Percentiles rank a stretch among this genome's conserved stretches.
Evolutionary conservation across 805 yeast genomes (phyloP).

Genomic region (Starmerella geochares): DNA sequence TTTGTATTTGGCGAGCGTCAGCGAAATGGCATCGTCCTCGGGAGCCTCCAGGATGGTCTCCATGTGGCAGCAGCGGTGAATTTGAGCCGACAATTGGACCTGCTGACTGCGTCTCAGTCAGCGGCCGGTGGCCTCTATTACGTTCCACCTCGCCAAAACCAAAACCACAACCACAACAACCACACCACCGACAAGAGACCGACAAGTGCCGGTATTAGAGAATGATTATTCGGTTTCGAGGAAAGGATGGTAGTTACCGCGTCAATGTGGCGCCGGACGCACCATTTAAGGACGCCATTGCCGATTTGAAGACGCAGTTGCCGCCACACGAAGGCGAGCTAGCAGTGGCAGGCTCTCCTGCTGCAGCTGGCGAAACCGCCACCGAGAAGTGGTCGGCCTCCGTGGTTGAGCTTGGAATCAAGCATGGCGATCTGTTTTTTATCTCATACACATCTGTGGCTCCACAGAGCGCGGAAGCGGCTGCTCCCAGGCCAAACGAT

Average conservation of each 20-base stretch:
- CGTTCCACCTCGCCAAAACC: not conserved
- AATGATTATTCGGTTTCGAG: slow-evolving; percentile 68
- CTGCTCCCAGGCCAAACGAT: not conserved
- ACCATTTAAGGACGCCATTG: slow-evolving; percentile 39
- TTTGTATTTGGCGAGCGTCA: slow-evolving; percentile 42
- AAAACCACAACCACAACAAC: not conserved
- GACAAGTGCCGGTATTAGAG: no score
- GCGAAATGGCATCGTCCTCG: slow-evolving; percentile 36
- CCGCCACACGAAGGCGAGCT: slow-evolving; percentile 28
- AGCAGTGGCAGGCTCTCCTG: slow-evolving; percentile 40
- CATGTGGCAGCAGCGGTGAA: not conserved
- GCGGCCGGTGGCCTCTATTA: no score
- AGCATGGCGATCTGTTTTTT: slow-evolving; percentile 51
- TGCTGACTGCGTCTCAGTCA: slow-evolving; percentile 4
- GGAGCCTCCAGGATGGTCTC: slow-evolving; percentile 17
- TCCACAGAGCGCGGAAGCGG: not conserved
- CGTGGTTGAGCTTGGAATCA: slow-evolving; percentile 32
- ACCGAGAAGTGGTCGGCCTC: slow-evolving; percentile 33
- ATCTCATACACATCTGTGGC: slow-evolving; percentile 30
- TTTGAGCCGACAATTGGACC: not conserved
- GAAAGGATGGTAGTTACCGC: slow-evolving; percentile 76
- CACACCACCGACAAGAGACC: not conserved
- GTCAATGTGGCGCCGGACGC: slow-evolving; percentile 41
- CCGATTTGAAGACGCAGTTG: slow-evolving; percentile 30
- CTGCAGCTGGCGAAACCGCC: slow-evolving; percentile 35